These are phyloP conservation scores for Capsella rubella DNA, from an alignment of 441 rosid genomes.

Conservation along the genomic window DNA sequence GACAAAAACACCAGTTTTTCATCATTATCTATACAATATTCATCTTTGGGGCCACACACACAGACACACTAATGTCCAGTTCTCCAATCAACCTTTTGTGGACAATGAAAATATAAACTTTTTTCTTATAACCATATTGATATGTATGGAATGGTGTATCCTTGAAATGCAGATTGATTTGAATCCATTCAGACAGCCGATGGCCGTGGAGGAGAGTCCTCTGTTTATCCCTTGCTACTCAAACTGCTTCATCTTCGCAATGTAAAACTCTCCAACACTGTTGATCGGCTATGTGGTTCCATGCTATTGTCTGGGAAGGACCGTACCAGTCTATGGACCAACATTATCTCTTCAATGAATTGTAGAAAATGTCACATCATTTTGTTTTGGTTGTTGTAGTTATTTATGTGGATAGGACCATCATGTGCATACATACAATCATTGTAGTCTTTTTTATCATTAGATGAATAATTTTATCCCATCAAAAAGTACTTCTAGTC, in stretches of 20 bases:
- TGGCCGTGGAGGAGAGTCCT: constrained; percentile 75
- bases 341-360: constrained; percentile 2
- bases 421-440: constrained; percentile 22
- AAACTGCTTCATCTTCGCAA: constrained; percentile 86
- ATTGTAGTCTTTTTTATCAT: constrained; percentile 26
- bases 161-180: constrained; percentile 64
- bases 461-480: background rate
- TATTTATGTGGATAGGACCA: constrained; percentile 39
- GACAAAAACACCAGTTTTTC: constrained; percentile 10
- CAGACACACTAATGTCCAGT: constrained; percentile 15
- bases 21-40: constrained; percentile 1
- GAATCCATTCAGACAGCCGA: constrained; percentile 96
- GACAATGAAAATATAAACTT: background rate
- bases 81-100: constrained; percentile 24
- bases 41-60: constrained; percentile 11
- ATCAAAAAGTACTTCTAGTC: constrained; percentile 4
- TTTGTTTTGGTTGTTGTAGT: constrained; percentile 30
- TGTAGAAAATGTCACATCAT: constrained; percentile 17
- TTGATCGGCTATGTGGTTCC: background rate
- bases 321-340: background rate
- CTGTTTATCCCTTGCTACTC: constrained; percentile 88
- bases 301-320: background rate
- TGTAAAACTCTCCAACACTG: constrained; percentile 42
- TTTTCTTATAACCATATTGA: background rate
- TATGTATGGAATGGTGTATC: constrained; percentile 19